A percentile compares a stretch with the other conserved stretches of the same genome.
These are phyloP conservation scores for Geotrichum macrosporum DNA, from an alignment of 1,139 yeast species.

Conservation along the genomic window DNA sequence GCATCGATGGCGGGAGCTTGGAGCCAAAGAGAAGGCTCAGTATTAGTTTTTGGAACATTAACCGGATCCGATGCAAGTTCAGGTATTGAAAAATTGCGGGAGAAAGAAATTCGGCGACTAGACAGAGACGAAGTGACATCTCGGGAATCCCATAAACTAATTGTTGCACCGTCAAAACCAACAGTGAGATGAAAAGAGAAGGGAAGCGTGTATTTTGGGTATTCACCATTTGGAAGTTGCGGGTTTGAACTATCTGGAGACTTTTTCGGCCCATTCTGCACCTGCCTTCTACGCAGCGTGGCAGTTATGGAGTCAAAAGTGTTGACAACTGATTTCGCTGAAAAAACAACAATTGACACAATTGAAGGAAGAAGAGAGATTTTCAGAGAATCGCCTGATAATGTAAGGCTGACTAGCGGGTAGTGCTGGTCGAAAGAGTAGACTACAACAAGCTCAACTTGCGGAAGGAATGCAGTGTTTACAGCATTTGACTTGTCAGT, in stretches of 20 bases:
- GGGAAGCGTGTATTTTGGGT: constrained; percentile 23
- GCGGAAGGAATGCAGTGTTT: constrained; percentile 37
- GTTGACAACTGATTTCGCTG: constrained; percentile 15
- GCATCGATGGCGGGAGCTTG: constrained; percentile 76
- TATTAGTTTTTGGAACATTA: constrained; percentile 16
- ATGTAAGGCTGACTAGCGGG: constrained; percentile 25
- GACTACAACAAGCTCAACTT: constrained; percentile 26
- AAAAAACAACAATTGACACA: constrained; percentile 29
- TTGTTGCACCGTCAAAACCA: constrained; percentile 32
- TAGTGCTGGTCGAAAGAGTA: constrained; percentile 16
- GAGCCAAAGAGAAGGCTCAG: constrained; percentile 54
- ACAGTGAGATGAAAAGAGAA: constrained; percentile 28
- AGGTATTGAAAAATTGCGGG: constrained; percentile 10
- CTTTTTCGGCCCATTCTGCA: neutral
- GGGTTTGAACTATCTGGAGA: neutral
- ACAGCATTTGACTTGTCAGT: constrained; percentile 25
- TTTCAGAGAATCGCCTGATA: constrained; percentile 36
- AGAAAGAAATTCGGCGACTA: constrained; percentile 8
- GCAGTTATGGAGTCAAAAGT: constrained; percentile 14
- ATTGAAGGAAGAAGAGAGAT: constrained; percentile 34
- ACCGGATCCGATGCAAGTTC: constrained; percentile 13
- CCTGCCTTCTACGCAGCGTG: neutral
- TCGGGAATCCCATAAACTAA: constrained; percentile 30
- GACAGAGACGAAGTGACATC: constrained; percentile 22
- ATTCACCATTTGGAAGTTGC: neutral